phyloP scores from a whole-genome alignment of 352 stramenopile genomes.

The Phytophthora citrophthora region DNA sequence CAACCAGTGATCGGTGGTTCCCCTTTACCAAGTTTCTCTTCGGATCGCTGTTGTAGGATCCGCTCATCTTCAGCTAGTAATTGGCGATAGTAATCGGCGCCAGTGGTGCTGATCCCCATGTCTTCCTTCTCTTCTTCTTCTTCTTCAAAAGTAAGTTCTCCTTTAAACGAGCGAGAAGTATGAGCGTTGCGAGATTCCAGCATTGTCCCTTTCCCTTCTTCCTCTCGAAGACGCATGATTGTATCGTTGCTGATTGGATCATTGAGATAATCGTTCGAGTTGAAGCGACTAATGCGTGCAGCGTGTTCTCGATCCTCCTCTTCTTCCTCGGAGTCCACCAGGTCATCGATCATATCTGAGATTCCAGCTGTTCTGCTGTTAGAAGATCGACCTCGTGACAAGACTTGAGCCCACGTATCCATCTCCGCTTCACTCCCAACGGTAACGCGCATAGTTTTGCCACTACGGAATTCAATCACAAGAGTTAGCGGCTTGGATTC shows the following conservation, averaged over 20 bases:
- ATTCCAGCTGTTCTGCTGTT: slow-evolving; percentile 23
- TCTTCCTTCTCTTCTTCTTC: slow-evolving; percentile 46
- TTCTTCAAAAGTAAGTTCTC: slow-evolving; percentile 59
- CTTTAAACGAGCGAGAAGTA: slow-evolving; percentile 55
- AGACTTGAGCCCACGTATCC: slow-evolving; percentile 52
- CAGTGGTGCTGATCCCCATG: slow-evolving; percentile 32
- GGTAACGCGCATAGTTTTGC: slow-evolving; percentile 45
- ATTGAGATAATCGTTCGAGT: slow-evolving; percentile 72
- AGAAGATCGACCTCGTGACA: slow-evolving; percentile 30
- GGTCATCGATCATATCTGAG: slow-evolving; percentile 31
- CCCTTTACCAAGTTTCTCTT: slow-evolving; percentile 32
- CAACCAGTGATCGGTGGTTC: slow-evolving; percentile 48
- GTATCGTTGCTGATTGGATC: slow-evolving; percentile 82
- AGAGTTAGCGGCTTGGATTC: slow-evolving; percentile 58
- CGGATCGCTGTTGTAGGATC: slow-evolving; percentile 33
- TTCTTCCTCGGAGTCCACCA: slow-evolving; percentile 27
- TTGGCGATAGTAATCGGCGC: slow-evolving; percentile 57
- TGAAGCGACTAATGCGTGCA: slow-evolving; percentile 39
- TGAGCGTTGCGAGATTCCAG: slow-evolving; percentile 23
- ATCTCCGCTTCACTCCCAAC: slow-evolving; percentile 42
- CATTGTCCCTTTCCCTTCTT: slow-evolving; percentile 41
- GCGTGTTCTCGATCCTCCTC: slow-evolving; percentile 22
- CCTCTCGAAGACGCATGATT: slow-evolving; percentile 56
- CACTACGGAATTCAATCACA: slow-evolving; percentile 43
- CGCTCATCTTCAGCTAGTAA: slow-evolving; percentile 51